A percentile compares a stretch with the other conserved stretches of the same genome.
Evolutionary conservation across 179 eudicot species (phyloP).

Genomic region (Gypsophila paniculata): DNA sequence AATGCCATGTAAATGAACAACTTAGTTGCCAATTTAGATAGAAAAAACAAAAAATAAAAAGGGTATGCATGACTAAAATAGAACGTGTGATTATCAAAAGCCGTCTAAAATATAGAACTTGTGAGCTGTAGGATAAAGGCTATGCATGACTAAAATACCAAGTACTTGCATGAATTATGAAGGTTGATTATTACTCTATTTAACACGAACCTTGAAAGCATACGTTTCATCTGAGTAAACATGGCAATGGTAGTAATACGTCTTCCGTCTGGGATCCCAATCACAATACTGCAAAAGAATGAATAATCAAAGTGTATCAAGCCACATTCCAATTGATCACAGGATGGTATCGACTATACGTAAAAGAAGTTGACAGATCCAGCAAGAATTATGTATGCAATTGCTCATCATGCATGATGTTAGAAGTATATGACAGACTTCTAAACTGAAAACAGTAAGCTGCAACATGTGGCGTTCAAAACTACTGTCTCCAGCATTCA

Average conservation of each 20-base stretch:
- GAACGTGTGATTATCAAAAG: too few relatives aligned
- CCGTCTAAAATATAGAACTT: background rate
- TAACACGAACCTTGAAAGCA: slow-evolving; percentile 47
- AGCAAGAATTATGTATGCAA: too few relatives aligned
- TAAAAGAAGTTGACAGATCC: background rate
- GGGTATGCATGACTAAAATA: too few relatives aligned
- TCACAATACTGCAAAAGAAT: slow-evolving; percentile 25
- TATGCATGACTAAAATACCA: too few relatives aligned
- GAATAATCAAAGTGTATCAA: slow-evolving; percentile 1
- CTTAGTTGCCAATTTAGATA: background rate
- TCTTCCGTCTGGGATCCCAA: slow-evolving; percentile 51
- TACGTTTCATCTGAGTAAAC: slow-evolving; percentile 45
- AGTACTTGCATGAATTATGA: background rate
- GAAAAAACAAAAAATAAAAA: too few relatives aligned
- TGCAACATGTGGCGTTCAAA: too few relatives aligned
- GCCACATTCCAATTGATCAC: background rate
- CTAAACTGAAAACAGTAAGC: too few relatives aligned
- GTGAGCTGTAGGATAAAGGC: background rate
- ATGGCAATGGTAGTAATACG: slow-evolving; percentile 47
- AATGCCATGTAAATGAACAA: background rate
- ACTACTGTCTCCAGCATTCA: background rate
- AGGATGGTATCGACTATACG: background rate
- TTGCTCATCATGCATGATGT: too few relatives aligned
- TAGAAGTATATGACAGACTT: too few relatives aligned
- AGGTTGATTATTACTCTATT: background rate